A percentile compares a stretch with the other conserved stretches of the same genome.
These are phyloP conservation scores for Posidonia oceanica DNA, from an alignment of 116 monocot species.

Conservation along the genomic window DNA sequence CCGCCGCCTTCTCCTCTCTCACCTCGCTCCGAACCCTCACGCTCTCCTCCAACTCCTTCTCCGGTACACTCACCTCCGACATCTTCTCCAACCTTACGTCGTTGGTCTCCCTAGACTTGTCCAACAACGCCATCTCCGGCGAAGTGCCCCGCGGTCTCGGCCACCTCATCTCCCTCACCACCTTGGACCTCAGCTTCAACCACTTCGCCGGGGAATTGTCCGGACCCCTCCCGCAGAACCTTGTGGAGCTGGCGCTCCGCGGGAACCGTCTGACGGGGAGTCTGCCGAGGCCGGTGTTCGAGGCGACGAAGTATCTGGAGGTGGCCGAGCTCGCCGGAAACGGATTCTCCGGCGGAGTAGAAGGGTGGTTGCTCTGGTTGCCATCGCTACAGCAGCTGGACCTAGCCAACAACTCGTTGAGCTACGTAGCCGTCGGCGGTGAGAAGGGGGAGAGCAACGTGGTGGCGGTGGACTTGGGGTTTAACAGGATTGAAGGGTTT, in stretches of 20 bases:
- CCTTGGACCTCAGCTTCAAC: conserved; percentile 51
- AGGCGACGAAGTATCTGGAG: conserved; percentile 19
- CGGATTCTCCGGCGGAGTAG: conserved; percentile 26
- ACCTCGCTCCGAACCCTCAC: conserved; percentile 17
- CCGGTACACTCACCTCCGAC: conserved; percentile 13
- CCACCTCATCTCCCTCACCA: conserved; percentile 12
- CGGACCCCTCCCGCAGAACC: conserved; percentile 32
- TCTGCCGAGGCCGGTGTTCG: conserved; percentile 20
- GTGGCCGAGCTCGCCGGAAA: conserved; percentile 44
- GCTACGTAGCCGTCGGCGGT: neutral
- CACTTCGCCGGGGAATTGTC: conserved; percentile 30
- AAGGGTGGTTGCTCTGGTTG: conserved; percentile 45
- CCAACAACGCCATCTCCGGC: conserved; percentile 32
- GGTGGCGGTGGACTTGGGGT: conserved; percentile 51
- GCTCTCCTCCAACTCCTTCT: conserved; percentile 25
- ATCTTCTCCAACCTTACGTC: conserved; percentile 9
- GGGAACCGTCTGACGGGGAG: conserved; percentile 27
- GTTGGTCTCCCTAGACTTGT: conserved; percentile 21
- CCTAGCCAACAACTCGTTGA: conserved; percentile 49
- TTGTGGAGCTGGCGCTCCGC: conserved; percentile 30
- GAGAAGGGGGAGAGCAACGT: conserved; percentile 4
- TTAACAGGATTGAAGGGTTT: conserved; percentile 35
- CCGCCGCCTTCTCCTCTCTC: conserved; percentile 7
- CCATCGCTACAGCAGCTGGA: conserved; percentile 56
- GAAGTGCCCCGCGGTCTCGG: conserved; percentile 17